Conservation (phyloP, 2,329 filamentous ascomycete genomes). For the Ilyonectria mors-panacis region DNA sequence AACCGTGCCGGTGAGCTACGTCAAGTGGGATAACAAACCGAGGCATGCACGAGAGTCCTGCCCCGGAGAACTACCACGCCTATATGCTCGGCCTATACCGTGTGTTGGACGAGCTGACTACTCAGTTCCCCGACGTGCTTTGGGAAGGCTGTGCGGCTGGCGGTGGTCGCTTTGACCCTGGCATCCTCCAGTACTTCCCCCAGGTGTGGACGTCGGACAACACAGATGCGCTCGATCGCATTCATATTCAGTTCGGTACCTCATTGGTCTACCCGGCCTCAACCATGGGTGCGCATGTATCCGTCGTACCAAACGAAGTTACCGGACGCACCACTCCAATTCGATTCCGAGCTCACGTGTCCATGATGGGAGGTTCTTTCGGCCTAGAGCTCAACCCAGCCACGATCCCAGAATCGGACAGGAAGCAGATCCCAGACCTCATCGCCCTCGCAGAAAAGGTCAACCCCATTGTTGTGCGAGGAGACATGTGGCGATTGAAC, state of each 20-base stretch:
- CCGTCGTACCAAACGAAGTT: constrained; percentile 71
- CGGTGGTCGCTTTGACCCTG: constrained; percentile 75
- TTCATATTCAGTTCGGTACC: constrained; percentile 75
- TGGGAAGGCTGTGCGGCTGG: constrained; percentile 78
- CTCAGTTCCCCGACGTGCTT: constrained; percentile 71
- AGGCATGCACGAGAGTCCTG: constrained; percentile 72
- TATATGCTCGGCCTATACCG: constrained; percentile 77
- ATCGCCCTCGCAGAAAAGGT: constrained; percentile 69
- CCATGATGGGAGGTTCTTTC: constrained; percentile 79
- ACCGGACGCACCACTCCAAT: constrained; percentile 70
- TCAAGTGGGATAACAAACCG: constrained; percentile 82
- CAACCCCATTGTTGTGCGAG: constrained; percentile 71
- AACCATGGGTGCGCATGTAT: constrained; percentile 77
- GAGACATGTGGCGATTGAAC: constrained; percentile 72
- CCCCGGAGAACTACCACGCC: constrained; percentile 67
- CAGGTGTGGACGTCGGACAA: constrained; percentile 78
- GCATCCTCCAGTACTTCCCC: constrained; percentile 75
- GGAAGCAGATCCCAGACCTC: constrained; percentile 65
- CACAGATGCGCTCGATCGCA: constrained; percentile 73
- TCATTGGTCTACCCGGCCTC: constrained; percentile 74
- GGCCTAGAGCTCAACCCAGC: constrained; percentile 74
- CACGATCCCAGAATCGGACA: constrained; percentile 66
- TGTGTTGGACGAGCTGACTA: constrained; percentile 73
- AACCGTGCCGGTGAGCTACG: constrained; percentile 68
- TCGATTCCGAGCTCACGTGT: constrained; percentile 74